Base-by-base conservation (phyloP, 169 alveolate genomes). In the Plasmodium chabaudi region DNA sequence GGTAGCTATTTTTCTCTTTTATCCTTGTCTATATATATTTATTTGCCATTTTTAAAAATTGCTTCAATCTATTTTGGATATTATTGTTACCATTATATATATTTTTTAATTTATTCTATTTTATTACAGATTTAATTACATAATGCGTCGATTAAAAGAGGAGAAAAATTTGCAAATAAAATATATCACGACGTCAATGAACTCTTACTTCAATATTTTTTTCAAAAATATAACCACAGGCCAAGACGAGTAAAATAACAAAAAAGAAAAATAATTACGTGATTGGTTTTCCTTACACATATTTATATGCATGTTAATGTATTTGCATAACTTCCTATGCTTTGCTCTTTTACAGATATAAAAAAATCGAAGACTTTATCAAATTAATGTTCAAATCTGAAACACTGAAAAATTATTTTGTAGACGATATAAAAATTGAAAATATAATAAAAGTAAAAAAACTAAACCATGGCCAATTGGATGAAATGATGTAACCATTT, bases 341-440 rank as follows among this genome's bases (percentile, higher is more conserved):
- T 60, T 47, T 53, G 21, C 21, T 34, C 44, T 46, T 39, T 39
- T 9, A 3, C 44, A 79, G 89, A 23, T 79, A 51, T 49, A 15
- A 23, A 56, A 23, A 67, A 39, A 61, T 79, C 23, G 89, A 79
- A 34, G 61, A 79, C 10, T 56, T 79, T 5, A 25, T 79, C 1
- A 79, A 56, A 39, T 27, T 59, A 21, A 64, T 67, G 46, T 79
- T 79, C 71, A 65, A 12, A 49, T 2, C 82, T n/a, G 65, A 79
- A 46, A 9, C 72, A 6, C 63, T 79, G 44, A 79, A 56, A 61
- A 65, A 27, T 56, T 79, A 79, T 70, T 79, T 53, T 79, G 55
- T 67, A 23, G 89, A 79, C 9, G 72, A 79, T 39, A 67, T 79
- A 67, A 79, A 79, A 65, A 79, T 79, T 67, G 89, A 79, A n/a